A percentile compares a stretch with the other conserved stretches of the same genome.
Conservation (phyloP, 768 basidiomycete species). For the Fomitopsis pulvina region DNA sequence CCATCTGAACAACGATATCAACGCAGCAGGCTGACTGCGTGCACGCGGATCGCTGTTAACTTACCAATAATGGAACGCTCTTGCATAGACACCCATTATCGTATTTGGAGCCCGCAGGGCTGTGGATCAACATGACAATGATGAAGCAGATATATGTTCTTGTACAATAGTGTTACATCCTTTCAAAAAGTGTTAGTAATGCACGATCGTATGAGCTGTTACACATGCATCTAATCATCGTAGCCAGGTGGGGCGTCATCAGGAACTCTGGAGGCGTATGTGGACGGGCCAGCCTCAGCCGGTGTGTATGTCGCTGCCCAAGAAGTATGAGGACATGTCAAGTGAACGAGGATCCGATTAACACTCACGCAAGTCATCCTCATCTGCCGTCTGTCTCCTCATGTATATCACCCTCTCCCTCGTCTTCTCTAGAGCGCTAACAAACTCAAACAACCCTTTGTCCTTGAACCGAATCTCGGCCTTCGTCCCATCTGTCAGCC, state of each 20-base stretch:
- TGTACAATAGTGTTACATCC: neutral
- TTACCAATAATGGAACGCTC: no score
- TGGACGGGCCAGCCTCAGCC: slow-evolving; percentile 9
- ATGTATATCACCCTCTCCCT: slow-evolving; percentile 72
- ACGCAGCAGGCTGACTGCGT: no score
- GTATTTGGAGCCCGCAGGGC: no score
- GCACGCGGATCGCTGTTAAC: no score
- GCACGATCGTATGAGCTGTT: neutral
- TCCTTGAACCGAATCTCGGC: slow-evolving; percentile 65
- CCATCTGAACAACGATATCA: no score
- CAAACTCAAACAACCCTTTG: slow-evolving; percentile 67
- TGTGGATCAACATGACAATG: neutral
- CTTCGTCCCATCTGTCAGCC: slow-evolving; percentile 54
- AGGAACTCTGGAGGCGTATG: slow-evolving; percentile 10
- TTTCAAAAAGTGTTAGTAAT: neutral
- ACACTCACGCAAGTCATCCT: slow-evolving; percentile 58
- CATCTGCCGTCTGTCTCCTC: slow-evolving; percentile 52
- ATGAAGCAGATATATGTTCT: neutral
- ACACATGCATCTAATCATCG: slow-evolving; percentile 10
- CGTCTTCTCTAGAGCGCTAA: slow-evolving; percentile 67
- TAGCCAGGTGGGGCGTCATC: slow-evolving; percentile 23
- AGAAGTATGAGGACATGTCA: neutral
- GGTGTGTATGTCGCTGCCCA: slow-evolving; percentile 11
- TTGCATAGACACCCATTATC: no score
- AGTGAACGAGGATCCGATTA: slow-evolving; percentile 7